Conservation (phyloP, 169 alveolate genomes). For the Eimeria brunetti region DNA sequence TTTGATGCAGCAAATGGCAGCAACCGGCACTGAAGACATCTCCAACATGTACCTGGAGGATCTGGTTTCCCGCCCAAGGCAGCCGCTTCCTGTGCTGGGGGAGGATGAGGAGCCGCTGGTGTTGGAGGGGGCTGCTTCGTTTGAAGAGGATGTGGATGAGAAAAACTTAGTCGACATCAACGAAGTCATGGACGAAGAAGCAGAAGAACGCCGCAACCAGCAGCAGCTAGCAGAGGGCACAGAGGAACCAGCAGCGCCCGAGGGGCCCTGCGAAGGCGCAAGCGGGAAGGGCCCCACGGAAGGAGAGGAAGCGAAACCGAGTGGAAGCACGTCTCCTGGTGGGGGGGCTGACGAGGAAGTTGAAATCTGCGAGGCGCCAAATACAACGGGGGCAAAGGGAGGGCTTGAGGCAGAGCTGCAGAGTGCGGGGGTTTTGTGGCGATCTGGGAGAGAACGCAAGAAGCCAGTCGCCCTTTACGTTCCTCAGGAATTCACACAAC, state of each 20-base stretch:
- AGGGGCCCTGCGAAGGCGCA: slow-evolving; percentile 7
- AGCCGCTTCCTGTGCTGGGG: slow-evolving; percentile 71
- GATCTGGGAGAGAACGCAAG: slow-evolving; percentile 79
- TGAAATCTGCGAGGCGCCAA: slow-evolving; percentile 5
- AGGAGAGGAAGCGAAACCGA: slow-evolving; percentile 18
- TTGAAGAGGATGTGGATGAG: slow-evolving; percentile 82
- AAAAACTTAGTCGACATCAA: slow-evolving; percentile 83
- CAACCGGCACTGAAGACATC: slow-evolving; percentile 70
- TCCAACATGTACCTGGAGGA: slow-evolving; percentile 61
- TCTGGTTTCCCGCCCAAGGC: slow-evolving; percentile 62
- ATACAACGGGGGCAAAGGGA: slow-evolving; percentile 33
- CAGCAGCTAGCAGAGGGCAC: slow-evolving; percentile 63
- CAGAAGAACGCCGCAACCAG: slow-evolving; percentile 66
- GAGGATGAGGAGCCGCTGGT: slow-evolving; percentile 70
- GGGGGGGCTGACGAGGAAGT: slow-evolving; percentile 27
- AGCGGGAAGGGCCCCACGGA: background rate
- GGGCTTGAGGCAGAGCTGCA: slow-evolving; percentile 76
- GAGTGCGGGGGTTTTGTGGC: slow-evolving; percentile 79
- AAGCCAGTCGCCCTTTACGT: slow-evolving; percentile 79
- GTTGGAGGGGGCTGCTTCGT: slow-evolving; percentile 39
- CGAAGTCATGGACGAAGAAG: slow-evolving; percentile 87
- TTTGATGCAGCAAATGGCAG: slow-evolving; percentile 78
- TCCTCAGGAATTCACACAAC: slow-evolving; percentile 78
- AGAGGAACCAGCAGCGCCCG: slow-evolving; percentile 20
- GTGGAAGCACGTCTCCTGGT: slow-evolving; percentile 41